These are phyloP conservation scores for Vaccinium darrowii DNA, from an alignment of 148 eudicot genomes.

Conservation along the genomic window DNA sequence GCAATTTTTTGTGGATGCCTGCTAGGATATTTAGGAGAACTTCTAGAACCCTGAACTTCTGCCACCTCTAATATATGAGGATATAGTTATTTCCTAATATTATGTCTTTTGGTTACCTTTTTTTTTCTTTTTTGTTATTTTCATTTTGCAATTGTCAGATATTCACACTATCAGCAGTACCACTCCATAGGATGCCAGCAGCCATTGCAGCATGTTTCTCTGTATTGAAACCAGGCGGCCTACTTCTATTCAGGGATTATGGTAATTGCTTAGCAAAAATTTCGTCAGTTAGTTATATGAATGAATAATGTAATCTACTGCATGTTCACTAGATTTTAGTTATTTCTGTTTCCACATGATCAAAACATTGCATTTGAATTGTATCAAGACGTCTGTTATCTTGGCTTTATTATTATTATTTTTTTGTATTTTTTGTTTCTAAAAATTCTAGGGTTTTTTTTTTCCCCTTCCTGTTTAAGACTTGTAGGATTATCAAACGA, in stretches of 20 bases:
- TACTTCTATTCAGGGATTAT: constrained; percentile 85
- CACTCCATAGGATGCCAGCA: constrained; percentile 62
- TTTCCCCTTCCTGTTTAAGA: neutral
- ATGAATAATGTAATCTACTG: neutral
- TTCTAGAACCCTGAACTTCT: neutral
- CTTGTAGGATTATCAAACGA: neutral
- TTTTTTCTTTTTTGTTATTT: neutral
- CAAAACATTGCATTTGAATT: neutral
- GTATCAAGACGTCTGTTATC: neutral
- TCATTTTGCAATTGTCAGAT: constrained; percentile 41
- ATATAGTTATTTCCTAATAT: neutral
- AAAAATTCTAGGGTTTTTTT: neutral
- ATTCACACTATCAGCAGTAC: constrained; percentile 89
- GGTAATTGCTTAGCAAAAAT: constrained; percentile 43
- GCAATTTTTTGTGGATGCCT: neutral
- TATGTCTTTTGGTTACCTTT: neutral
- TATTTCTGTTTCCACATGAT: neutral
- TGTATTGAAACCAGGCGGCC: constrained; percentile 82
- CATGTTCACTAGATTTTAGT: neutral
- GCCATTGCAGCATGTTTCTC: constrained; percentile 79
- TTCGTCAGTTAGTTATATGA: neutral
- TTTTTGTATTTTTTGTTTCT: too few species aligned
- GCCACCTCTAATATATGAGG: neutral
- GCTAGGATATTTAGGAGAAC: neutral
- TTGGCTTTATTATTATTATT: neutral